Conservation (phyloP, 345 rosid genomes). For the Brassica carinata region DNA sequence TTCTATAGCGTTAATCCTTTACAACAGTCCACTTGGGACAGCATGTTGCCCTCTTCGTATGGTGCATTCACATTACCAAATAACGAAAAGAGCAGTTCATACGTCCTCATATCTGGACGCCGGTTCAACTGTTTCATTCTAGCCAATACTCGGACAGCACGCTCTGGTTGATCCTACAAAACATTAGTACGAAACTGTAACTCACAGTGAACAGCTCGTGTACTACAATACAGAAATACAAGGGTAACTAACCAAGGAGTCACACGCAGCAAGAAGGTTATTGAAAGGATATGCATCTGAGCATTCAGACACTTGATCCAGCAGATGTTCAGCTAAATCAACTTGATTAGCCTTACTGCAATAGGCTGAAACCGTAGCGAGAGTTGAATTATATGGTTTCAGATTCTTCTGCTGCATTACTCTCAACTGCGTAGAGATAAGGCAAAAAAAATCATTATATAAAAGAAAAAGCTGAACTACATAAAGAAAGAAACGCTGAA, state of each 20-base stretch:
- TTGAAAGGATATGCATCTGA: conserved; percentile 55
- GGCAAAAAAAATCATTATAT: not conserved
- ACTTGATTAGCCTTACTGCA: conserved; percentile 71
- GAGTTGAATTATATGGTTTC: conserved; percentile 68
- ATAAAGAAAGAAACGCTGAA: not conserved
- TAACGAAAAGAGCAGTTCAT: conserved; percentile 67
- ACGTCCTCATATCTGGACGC: conserved; percentile 65
- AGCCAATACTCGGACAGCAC: conserved; percentile 62
- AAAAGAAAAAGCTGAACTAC: not conserved
- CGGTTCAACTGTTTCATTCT: conserved; percentile 68
- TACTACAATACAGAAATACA: not conserved
- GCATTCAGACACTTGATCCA: conserved; percentile 58
- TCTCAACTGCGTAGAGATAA: conserved; percentile 56
- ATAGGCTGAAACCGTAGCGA: conserved; percentile 59
- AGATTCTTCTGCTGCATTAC: conserved; percentile 61
- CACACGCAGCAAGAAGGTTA: conserved; percentile 69
- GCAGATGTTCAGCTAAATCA: conserved; percentile 74
- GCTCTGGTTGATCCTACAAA: conserved; percentile 78
- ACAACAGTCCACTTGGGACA: conserved; percentile 57
- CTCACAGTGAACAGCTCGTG: conserved; percentile 12
- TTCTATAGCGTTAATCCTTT: conserved; percentile 74
- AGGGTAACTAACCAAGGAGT: conserved; percentile 54
- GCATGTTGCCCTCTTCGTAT: conserved; percentile 61
- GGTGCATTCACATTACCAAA: conserved; percentile 78
- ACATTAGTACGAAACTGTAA: conserved; percentile 22